These are phyloP conservation scores for Baorangia bicolor DNA, from an alignment of 768 basidiomycete species.

Conservation along the genomic window DNA sequence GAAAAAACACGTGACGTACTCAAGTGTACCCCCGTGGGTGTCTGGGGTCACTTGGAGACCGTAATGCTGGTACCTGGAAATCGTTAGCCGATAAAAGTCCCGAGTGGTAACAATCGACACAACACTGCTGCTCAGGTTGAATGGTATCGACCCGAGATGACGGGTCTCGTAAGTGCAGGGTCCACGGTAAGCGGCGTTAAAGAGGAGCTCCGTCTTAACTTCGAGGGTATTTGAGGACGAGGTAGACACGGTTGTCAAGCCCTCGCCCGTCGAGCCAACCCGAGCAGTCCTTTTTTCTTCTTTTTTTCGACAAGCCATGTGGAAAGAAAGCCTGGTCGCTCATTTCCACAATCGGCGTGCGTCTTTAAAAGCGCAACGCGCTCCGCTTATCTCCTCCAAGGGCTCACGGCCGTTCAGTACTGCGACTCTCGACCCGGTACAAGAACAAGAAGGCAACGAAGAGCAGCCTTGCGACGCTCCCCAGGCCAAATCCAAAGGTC, in stretches of 20 bases:
- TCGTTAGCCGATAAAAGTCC: too few species aligned
- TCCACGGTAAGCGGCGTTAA: not conserved
- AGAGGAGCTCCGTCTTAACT: not conserved
- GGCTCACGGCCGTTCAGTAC: slow-evolving; percentile 5
- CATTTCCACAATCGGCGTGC: slow-evolving; percentile 10
- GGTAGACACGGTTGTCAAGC: too few species aligned
- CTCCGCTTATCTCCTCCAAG: slow-evolving; percentile 14
- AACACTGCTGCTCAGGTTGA: too few species aligned
- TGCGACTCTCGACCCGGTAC: slow-evolving; percentile 7
- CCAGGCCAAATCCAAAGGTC: too few species aligned
- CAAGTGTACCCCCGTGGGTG: too few species aligned
- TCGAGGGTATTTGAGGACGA: slow-evolving; percentile 8
- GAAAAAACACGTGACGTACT: too few species aligned
- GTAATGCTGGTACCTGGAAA: too few species aligned
- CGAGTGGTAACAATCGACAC: too few species aligned
- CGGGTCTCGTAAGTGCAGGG: not conserved
- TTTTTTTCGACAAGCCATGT: slow-evolving; percentile 1
- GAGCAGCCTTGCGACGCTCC: not conserved
- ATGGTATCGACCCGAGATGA: not conserved
- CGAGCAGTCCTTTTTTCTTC: not conserved
- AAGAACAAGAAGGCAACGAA: slow-evolving; percentile 3
- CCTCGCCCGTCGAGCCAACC: not conserved
- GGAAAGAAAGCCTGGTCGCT: slow-evolving; percentile 14
- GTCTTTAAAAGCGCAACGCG: slow-evolving; percentile 7
- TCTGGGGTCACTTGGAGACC: too few species aligned